Evolutionary conservation across 768 basidiomycete genomes (phyloP).

Genomic region (Pleurotus cornucopiae): DNA sequence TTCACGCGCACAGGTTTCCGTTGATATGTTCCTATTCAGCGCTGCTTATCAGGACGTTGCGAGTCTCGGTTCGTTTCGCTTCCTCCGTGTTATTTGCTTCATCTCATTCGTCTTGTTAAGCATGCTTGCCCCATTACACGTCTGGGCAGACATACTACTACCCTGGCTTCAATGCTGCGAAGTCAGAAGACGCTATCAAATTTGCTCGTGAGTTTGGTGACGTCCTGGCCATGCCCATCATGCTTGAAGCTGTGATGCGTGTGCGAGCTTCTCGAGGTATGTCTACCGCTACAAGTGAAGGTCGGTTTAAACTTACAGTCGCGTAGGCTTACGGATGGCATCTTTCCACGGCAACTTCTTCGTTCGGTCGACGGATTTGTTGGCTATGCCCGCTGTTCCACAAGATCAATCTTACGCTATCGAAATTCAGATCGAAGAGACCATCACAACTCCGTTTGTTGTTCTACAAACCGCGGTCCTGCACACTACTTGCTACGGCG

Average conservation of each 20-base stretch:
- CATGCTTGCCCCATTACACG: conserved; percentile 93
- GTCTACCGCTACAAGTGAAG: conserved; percentile 7
- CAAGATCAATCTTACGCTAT: conserved; percentile 95
- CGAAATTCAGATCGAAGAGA: conserved; percentile 94
- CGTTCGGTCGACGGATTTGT: conserved; percentile 92
- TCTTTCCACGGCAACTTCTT: conserved; percentile 99
- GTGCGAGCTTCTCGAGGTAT: conserved; percentile 93
- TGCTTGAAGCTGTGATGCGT: conserved; percentile 96
- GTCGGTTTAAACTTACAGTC: background rate
- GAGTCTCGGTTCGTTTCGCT: conserved; percentile 60
- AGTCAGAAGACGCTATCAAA: conserved; percentile 95
- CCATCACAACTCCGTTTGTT: conserved; percentile 84
- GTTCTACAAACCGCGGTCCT: conserved; percentile 93
- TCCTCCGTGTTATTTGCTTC: background rate
- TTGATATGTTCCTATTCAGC: conserved; percentile 99
- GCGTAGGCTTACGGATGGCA: conserved; percentile 82
- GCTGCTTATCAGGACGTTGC: conserved; percentile 93
- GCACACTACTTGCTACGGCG: conserved; percentile 91
- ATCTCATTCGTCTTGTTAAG: conserved; percentile 29
- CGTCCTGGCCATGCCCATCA: conserved; percentile 89
- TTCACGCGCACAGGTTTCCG: conserved; percentile 92
- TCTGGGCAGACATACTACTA: conserved; percentile 98
- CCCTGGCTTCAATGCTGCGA: conserved; percentile 93
- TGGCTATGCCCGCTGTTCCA: conserved; percentile 96
- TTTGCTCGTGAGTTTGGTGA: conserved; percentile 97